Evolutionary conservation across 495 filamentous ascomycete genomes (phyloP).

Genomic region (Penicillium arizonense): DNA sequence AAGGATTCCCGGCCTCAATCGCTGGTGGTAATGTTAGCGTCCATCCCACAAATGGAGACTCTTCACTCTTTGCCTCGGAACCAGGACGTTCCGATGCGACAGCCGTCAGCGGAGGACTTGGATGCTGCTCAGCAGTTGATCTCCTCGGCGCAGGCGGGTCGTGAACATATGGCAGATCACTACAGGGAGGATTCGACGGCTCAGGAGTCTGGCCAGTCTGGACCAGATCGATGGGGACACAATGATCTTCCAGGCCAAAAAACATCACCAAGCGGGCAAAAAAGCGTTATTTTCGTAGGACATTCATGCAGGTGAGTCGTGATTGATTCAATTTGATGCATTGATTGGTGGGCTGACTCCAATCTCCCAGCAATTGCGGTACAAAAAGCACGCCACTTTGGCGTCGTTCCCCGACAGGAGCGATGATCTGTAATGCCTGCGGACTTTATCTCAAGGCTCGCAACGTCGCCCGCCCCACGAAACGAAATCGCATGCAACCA

Average conservation of each 20-base stretch:
- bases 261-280: constrained; percentile 36
- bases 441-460: constrained; percentile 92
- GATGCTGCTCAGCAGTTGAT: constrained; percentile 49
- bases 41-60: constrained; percentile 42
- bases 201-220: constrained; percentile 9
- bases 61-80: constrained; percentile 36
- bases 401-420: constrained; percentile 87
- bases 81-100: constrained; percentile 32
- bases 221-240: constrained; percentile 10
- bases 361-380: constrained; percentile 74
- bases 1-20: background rate
- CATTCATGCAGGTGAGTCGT: constrained; percentile 55
- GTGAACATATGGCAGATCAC: constrained; percentile 35
- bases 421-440: constrained; percentile 97
- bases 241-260: constrained; percentile 18
- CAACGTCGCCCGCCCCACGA: constrained; percentile 85
- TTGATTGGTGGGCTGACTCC: constrained; percentile 17
- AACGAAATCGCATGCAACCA: constrained; percentile 61
- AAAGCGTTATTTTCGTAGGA: constrained; percentile 44
- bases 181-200: constrained; percentile 19
- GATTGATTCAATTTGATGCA: background rate
- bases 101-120: constrained; percentile 45
- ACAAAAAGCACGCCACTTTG: constrained; percentile 93
- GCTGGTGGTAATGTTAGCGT: constrained; percentile 40
- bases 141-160: constrained; percentile 44